Evolutionary conservation across 192 early-diverging fungal genomes (phyloP), one percentile per base, ranked within the genome.

Genomic region (Backusella parvicylindrica): DNA sequence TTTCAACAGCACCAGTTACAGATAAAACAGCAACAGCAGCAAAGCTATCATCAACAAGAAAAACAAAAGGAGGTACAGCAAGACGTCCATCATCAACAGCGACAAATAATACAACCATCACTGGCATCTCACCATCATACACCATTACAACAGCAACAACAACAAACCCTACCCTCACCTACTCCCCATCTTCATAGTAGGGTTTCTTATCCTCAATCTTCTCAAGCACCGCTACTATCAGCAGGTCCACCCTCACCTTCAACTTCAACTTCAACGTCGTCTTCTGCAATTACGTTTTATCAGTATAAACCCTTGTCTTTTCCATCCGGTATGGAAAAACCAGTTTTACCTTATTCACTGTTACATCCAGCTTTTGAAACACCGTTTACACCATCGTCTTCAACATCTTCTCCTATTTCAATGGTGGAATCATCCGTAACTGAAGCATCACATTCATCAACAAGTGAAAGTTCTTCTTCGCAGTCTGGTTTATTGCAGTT

Each of bases 251-350:
- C 53, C 3, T 60, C 71, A n/a, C 30, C 71, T 16, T 56, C 71
- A 11, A 18, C 53, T 8, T 31, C 71, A 16, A 15, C 32, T 23
- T 63, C 50, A 21, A 30, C 49, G 16, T n/a, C 49, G 15, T 37
- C 53, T 60, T 18, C 50, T 32, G 4, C 12, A 30, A 35, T 16
- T n/a, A 23, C 38, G 1, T 77, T 77, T 72, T 77, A 77, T 65
- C 76, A 77, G 36, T 70, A 77, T 38, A 38, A 50, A 33, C 69
- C 76, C 26, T 38, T 77, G 15, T n/a, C 31, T 35, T 77, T 72
- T 50, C 35, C 41, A 6, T 67, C 64, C 37, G 30, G 21, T 3
- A 47, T 38, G 18, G 21, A 75, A 35, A 12, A 28, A n/a, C 65
- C 64, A n/a, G 30, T 64, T 53, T 56, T 77, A 21, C 63, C 69